Evolutionary conservation across 192 early-diverging fungal species (phyloP), one percentile per base, ranked within the genome.

Genomic region (Coemansia sp.): DNA sequence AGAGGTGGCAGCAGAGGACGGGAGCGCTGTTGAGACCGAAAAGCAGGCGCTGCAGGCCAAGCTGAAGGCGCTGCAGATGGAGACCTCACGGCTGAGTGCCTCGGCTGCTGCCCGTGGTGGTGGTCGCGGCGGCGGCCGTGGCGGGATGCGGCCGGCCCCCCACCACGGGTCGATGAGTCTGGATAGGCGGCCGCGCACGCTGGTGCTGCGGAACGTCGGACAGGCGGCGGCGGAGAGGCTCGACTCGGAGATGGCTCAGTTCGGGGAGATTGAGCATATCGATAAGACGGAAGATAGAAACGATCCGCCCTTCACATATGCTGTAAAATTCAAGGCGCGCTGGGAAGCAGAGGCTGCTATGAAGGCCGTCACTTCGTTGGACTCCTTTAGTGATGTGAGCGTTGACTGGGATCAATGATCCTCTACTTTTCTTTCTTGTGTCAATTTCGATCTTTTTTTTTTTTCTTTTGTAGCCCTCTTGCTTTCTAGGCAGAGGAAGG

Each of bases 261-360:
- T 79, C 39, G 77, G 77, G 11, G 68, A 70, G 28, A 63, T 79
- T 31, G 77, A 79, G 62, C 37, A 23, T 8, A 65, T 79, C 9
- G 71, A 66, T 21, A 71, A 72, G 62, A 36, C 50, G 9, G 74
- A 66, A 35, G 58, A 68, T 28, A 16, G 38, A 0, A 31, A 51
- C 2, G 59, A 62, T 5, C 63, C 76, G 18, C 76, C 76, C 38
- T 73, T 79, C 28, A 61, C 76, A 2, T 79, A 73, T 10, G 14
- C 70, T 13, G 76, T 79, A 3, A 73, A 70, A 43, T 79, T 40
- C 40, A 67, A 59, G 64, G 67, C 71, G 0, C 59, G 77, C 33
- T 79, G 77, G 77, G 77, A 79, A 24, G 77, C 77, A 0, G 77
- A 79, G 45, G 67, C 67, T 20, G 77, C 77, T 0, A 33, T 79